A percentile compares a stretch with the other conserved stretches of the same genome.
Evolutionary conservation across 2,329 filamentous ascomycete species (phyloP).

Genomic region (Pleurostoma richardsiae): DNA sequence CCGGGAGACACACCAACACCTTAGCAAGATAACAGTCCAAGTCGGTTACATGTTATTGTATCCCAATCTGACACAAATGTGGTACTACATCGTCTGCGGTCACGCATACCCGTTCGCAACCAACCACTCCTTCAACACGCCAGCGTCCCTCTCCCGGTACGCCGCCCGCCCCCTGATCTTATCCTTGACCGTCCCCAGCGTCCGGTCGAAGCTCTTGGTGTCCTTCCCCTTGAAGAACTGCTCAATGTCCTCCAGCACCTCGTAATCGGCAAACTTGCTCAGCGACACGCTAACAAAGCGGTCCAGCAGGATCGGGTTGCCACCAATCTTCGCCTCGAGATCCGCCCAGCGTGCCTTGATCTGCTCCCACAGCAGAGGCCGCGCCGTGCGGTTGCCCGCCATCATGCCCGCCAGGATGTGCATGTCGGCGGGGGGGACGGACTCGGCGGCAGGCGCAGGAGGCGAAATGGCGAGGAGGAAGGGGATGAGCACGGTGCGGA

Average conservation of each 20-base stretch:
- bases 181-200: slow-evolving; percentile 79
- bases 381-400: slow-evolving; percentile 66
- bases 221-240: slow-evolving; percentile 85
- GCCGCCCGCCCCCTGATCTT: slow-evolving; percentile 77
- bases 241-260: slow-evolving; percentile 70
- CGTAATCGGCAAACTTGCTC: slow-evolving; percentile 69
- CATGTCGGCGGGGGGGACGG: slow-evolving; percentile 82
- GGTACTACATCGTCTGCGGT: too few relatives aligned
- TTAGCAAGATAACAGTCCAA: too few relatives aligned
- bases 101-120: slow-evolving; percentile 36
- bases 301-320: slow-evolving; percentile 83
- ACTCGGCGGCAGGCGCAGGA: slow-evolving; percentile 39
- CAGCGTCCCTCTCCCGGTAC: slow-evolving; percentile 74
- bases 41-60: too few relatives aligned
- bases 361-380: slow-evolving; percentile 77
- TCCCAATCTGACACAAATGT: too few relatives aligned
- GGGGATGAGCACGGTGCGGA: slow-evolving; percentile 60
- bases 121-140: slow-evolving; percentile 75
- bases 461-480: slow-evolving; percentile 71
- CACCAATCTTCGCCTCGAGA: slow-evolving; percentile 64
- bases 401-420: slow-evolving; percentile 75
- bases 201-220: slow-evolving; percentile 79
- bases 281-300: slow-evolving; percentile 78
- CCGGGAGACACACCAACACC: too few relatives aligned
- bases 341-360: slow-evolving; percentile 78